phyloP scores from a whole-genome alignment of 768 basidiomycete species.

The Boletus fagicola region DNA sequence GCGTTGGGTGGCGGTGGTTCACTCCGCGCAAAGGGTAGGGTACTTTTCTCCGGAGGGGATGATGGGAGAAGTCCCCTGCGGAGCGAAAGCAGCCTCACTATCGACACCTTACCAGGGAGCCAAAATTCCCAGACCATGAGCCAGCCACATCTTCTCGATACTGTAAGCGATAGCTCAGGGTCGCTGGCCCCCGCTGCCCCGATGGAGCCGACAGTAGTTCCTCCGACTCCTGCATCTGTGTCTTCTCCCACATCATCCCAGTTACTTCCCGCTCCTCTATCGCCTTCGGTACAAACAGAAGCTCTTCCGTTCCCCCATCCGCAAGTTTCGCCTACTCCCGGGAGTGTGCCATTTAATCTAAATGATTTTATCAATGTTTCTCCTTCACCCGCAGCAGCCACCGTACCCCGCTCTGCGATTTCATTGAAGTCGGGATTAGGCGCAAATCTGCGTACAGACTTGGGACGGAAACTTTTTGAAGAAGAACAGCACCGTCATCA shows the following conservation, averaged over 20 bases:
- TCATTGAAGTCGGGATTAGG: constrained; percentile 36
- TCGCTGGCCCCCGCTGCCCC: constrained; percentile 27
- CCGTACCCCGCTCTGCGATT: constrained; percentile 32
- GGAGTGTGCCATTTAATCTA: constrained; percentile 52
- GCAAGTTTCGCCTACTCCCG: constrained; percentile 38
- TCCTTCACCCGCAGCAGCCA: constrained; percentile 52
- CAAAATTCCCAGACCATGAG: constrained; percentile 24
- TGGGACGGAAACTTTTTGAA: constrained; percentile 68
- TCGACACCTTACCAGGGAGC: constrained; percentile 27
- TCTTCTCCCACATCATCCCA: constrained; percentile 24
- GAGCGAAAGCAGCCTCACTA: constrained; percentile 28
- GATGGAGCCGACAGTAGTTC: constrained; percentile 33
- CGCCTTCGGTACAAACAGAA: constrained; percentile 26
- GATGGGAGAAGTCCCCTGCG: constrained; percentile 26
- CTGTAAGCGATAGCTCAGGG: constrained; percentile 12
- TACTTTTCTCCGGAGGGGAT: constrained; percentile 58
- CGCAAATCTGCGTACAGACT: constrained; percentile 58
- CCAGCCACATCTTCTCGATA: constrained; percentile 20
- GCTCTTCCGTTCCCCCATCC: constrained; percentile 25
- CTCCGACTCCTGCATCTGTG: constrained; percentile 34
- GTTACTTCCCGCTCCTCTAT: constrained; percentile 25
- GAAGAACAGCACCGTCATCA: constrained; percentile 58
- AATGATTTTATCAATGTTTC: constrained; percentile 74
- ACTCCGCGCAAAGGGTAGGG: constrained; percentile 62
- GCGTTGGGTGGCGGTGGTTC: constrained; percentile 47